Conservation (phyloP, 2,329 filamentous ascomycete species). For the Rutstroemia sp. region DNA sequence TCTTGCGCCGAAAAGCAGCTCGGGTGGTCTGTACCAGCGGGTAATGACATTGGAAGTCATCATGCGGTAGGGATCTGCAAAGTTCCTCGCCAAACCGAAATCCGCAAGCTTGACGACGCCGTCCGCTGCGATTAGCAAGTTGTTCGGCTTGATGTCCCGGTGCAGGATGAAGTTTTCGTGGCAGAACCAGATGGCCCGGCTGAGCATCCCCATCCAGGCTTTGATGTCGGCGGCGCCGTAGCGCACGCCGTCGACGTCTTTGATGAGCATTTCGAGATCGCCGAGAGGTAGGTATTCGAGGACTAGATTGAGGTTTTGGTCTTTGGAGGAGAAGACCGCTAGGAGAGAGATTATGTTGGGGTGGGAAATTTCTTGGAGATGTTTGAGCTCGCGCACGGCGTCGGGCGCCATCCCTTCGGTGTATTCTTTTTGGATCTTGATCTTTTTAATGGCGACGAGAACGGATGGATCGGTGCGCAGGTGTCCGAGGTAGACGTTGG, state of each 20-base stretch:
- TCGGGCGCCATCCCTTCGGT: slow-evolving; percentile 90
- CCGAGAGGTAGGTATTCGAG: slow-evolving; percentile 91
- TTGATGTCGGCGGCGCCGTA: slow-evolving; percentile 92
- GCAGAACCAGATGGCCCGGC: slow-evolving; percentile 88
- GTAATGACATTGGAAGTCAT: slow-evolving; percentile 98
- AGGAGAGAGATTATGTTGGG: slow-evolving; percentile 92
- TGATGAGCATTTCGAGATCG: slow-evolving; percentile 90
- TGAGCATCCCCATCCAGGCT: slow-evolving; percentile 98
- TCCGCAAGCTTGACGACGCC: slow-evolving; percentile 94
- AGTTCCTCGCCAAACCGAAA: slow-evolving; percentile 88
- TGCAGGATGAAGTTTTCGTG: slow-evolving; percentile 92
- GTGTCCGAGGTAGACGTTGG: slow-evolving; percentile 87
- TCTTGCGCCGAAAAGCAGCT: slow-evolving; percentile 82
- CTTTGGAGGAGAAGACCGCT: slow-evolving; percentile 90
- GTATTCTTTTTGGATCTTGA: slow-evolving; percentile 80
- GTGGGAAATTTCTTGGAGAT: slow-evolving; percentile 87
- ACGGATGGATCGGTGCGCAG: slow-evolving; percentile 63
- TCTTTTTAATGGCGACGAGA: slow-evolving; percentile 88
- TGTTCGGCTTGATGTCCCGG: slow-evolving; percentile 98
- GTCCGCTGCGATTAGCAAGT: slow-evolving; percentile 86
- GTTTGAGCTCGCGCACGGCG: slow-evolving; percentile 91
- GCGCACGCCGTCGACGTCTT: slow-evolving; percentile 67
- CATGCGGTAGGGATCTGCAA: slow-evolving; percentile 76
- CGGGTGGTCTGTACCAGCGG: slow-evolving; percentile 90
- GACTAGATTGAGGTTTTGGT: slow-evolving; percentile 93